Evolutionary conservation across 78 protist genomes (phyloP).

Genomic region (Dictyostelium intermedium): DNA sequence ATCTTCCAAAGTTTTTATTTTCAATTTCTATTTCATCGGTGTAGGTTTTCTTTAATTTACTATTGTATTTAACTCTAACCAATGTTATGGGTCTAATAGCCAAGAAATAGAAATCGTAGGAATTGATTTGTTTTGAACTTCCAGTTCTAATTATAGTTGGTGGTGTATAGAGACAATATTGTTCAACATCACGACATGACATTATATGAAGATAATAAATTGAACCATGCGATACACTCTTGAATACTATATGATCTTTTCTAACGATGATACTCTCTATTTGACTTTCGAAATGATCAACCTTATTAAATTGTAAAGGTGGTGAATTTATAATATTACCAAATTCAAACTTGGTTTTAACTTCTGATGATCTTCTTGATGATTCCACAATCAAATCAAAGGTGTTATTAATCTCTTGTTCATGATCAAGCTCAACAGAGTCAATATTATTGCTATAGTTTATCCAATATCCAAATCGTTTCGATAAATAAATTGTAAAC

Average conservation of each 20-base stretch:
- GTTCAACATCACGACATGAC: not conserved
- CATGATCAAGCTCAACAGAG: not conserved
- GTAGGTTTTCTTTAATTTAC: not conserved
- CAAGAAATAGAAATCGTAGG: not conserved
- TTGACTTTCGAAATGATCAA: not conserved
- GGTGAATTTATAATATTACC: not conserved
- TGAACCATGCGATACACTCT: not conserved
- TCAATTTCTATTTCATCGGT: not conserved
- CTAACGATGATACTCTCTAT: not conserved
- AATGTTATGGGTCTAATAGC: not conserved
- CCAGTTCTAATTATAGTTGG: not conserved
- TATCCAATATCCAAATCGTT: not conserved
- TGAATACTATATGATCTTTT: not conserved
- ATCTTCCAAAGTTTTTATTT: not conserved
- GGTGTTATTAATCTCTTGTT: not conserved
- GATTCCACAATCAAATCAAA: not conserved
- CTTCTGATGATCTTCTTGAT: not conserved
- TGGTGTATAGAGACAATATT: not conserved
- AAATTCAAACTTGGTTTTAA: not conserved
- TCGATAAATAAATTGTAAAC: not conserved
- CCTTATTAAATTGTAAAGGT: not conserved
- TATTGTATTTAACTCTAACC: not conserved
- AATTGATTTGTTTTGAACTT: not conserved
- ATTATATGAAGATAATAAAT: not conserved
- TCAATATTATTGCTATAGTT: not conserved